Conservation (phyloP, 495 filamentous ascomycete genomes). For the Neurospora pannonica region DNA sequence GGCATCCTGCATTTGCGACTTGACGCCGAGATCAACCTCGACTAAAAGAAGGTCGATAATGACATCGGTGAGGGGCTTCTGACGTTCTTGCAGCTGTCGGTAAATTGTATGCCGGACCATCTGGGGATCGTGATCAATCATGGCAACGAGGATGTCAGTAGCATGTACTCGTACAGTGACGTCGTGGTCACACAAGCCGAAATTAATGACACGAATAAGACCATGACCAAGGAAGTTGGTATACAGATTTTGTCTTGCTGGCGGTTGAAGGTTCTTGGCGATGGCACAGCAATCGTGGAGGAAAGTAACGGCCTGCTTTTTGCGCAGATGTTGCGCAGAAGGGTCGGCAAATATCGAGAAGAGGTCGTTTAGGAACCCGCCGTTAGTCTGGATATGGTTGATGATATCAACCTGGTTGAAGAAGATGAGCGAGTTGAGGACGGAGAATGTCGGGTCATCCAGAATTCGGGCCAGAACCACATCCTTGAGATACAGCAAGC, state of each 20-base stretch:
- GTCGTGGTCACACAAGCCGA: conserved; percentile 75
- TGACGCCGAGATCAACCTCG: conserved; percentile 87
- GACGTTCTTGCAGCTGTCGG: conserved; percentile 77
- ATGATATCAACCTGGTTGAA: conserved; percentile 99
- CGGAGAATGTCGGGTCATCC: conserved; percentile 95
- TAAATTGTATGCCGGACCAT: conserved; percentile 92
- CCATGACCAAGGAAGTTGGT: conserved; percentile 83
- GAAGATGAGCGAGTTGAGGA: conserved; percentile 96
- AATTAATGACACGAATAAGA: conserved; percentile 82
- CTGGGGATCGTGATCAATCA: conserved; percentile 90
- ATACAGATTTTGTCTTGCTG: conserved; percentile 69
- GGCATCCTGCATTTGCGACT: conserved; percentile 91
- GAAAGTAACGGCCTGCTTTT: conserved; percentile 90
- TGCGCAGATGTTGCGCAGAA: conserved; percentile 55
- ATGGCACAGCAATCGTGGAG: conserved; percentile 94
- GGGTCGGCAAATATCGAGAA: conserved; percentile 75
- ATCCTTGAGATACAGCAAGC: conserved; percentile 95
- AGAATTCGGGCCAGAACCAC: conserved; percentile 93
- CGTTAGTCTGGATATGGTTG: conserved; percentile 76
- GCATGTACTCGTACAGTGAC: conserved; percentile 82
- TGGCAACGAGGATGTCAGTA: conserved; percentile 84
- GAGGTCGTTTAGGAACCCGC: conserved; percentile 70
- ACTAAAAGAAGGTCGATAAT: conserved; percentile 86
- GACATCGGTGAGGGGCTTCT: conserved; percentile 82
- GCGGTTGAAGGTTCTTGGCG: conserved; percentile 85